phyloP scores from a whole-genome alignment of 2,329 filamentous ascomycete genomes.

The Phyllosticta capitalensis region DNA sequence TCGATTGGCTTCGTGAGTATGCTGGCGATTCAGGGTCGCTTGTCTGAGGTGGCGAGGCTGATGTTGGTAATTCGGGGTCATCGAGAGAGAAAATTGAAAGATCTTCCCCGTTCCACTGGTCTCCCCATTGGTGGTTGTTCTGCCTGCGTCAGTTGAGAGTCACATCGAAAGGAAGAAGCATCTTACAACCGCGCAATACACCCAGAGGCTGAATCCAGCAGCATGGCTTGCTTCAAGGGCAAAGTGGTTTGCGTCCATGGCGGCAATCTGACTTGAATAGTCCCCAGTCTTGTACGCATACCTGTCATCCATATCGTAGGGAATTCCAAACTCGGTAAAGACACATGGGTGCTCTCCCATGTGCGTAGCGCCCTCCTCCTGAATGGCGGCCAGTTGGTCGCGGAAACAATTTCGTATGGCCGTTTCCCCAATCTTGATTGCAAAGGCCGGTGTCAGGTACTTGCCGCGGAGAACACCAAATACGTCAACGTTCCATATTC shows the following conservation, averaged over 20 bases:
- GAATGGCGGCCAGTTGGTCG: slow-evolving; percentile 75
- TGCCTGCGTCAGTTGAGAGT: slow-evolving; percentile 22
- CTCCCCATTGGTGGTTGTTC: slow-evolving; percentile 83
- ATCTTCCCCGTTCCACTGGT: slow-evolving; percentile 97
- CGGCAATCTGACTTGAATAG: slow-evolving; percentile 83
- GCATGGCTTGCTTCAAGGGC: slow-evolving; percentile 75
- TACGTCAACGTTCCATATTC: slow-evolving; percentile 93
- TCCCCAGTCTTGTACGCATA: slow-evolving; percentile 92
- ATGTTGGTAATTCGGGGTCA: slow-evolving; percentile 54
- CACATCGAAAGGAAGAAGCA: slow-evolving; percentile 9
- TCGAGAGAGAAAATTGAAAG: slow-evolving; percentile 81
- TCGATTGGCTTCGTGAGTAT: slow-evolving; percentile 44
- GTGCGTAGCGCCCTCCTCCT: slow-evolving; percentile 77
- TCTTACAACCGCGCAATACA: slow-evolving; percentile 63
- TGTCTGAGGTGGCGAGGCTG: background rate
- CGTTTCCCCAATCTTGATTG: slow-evolving; percentile 83
- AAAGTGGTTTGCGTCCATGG: slow-evolving; percentile 94
- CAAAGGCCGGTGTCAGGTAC: slow-evolving; percentile 82
- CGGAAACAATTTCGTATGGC: slow-evolving; percentile 90
- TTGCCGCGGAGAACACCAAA: slow-evolving; percentile 82
- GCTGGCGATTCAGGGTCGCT: slow-evolving; percentile 39
- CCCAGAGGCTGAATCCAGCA: slow-evolving; percentile 84
- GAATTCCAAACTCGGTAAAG: slow-evolving; percentile 92
- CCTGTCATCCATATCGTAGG: slow-evolving; percentile 97
- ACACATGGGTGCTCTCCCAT: slow-evolving; percentile 84